Base-by-base conservation (phyloP, 495 filamentous ascomycete species). In the Echria macrotheca region DNA sequence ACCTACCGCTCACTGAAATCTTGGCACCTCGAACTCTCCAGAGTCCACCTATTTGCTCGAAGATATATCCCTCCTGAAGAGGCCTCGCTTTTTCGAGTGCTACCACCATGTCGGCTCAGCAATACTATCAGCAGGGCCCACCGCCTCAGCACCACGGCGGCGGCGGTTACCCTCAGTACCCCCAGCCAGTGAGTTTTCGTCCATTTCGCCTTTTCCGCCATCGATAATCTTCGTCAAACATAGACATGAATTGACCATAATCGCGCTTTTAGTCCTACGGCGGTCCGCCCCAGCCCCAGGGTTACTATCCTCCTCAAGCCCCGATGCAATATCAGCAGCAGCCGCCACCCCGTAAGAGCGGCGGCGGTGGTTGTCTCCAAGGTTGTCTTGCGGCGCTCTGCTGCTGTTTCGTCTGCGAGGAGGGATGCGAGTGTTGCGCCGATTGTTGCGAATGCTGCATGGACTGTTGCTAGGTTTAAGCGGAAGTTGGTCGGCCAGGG, bases 401-500 rank as follows among this genome's bases (percentile, higher is more conserved):
- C 73, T 90, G 86, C 59, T 89, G 85, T 58, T 89, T 83, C 67
- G 77, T 89, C 18, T 85, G 83, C 55, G 85, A 88, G 59, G 81
- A 89, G 67, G 77, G 83, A 37, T 89, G 86, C 61, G 85, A 87
- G 55, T 88, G 84, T 68, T 89, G 85, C 59, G 77, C 81, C 33
- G 84, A 84, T 1, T 85, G 82, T 62, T 73, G 75, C 60, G 81
- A 86, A 56, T 85, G 83, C 66, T 80, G 71, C 50, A 71, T 75
- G 54, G 74, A 79, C 52, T 79, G 76, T 53, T 78, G 57, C 47
- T 69, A 53, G 45, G 1, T 21, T 2, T 2, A 31, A 15, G n/a
- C 15, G 23, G 38, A 28, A 1, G 14, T 15, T 35, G 32, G 12
- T 4, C 9, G 32, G 32, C n/a, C n/a, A n/a, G n/a, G n/a, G n/a